These are phyloP conservation scores for Leishmania aethiopica DNA, from an alignment of 208 protist species.

Conservation along the genomic window DNA sequence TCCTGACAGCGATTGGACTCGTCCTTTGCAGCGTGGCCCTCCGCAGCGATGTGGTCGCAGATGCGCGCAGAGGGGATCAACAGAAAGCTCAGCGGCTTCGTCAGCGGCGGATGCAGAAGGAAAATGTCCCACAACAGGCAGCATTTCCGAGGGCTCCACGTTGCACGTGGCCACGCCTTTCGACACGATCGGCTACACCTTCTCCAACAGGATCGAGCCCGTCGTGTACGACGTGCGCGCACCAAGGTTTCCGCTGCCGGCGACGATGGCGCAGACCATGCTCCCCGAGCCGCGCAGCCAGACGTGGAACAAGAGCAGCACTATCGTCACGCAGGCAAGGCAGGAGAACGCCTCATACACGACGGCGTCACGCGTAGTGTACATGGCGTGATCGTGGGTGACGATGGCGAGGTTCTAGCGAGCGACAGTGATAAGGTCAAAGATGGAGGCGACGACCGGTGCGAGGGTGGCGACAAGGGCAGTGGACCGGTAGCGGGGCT, in stretches of 20 bases:
- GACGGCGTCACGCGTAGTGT: conserved; percentile 67
- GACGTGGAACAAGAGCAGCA: conserved; percentile 73
- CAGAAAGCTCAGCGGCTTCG: conserved; percentile 58
- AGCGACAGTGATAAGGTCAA: conserved; percentile 70
- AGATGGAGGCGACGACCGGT: conserved; percentile 44
- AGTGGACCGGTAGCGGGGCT: conserved; percentile 47
- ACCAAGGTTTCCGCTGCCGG: conserved; percentile 74
- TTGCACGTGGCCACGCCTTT: conserved; percentile 36
- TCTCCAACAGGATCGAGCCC: conserved; percentile 56
- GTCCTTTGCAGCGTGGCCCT: conserved; percentile 22
- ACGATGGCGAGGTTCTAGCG: conserved; percentile 57
- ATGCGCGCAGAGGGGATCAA: conserved; percentile 65
- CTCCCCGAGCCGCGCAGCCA: conserved; percentile 74
- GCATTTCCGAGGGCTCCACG: conserved; percentile 50
- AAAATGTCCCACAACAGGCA: conserved; percentile 56
- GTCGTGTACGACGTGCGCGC: conserved; percentile 38
- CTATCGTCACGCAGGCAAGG: conserved; percentile 67
- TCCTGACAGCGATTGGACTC: no score
- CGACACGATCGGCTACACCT: conserved; percentile 40
- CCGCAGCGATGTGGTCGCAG: conserved; percentile 50
- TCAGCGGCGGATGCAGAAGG: conserved; percentile 36
- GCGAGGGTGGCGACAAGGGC: conserved; percentile 55
- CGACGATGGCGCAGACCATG: conserved; percentile 68
- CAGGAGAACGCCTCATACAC: conserved; percentile 61
- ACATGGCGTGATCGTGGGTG: conserved; percentile 63